Conservation (phyloP, 768 basidiomycete species). For the Tylopilus plumbeoviolaceoides region DNA sequence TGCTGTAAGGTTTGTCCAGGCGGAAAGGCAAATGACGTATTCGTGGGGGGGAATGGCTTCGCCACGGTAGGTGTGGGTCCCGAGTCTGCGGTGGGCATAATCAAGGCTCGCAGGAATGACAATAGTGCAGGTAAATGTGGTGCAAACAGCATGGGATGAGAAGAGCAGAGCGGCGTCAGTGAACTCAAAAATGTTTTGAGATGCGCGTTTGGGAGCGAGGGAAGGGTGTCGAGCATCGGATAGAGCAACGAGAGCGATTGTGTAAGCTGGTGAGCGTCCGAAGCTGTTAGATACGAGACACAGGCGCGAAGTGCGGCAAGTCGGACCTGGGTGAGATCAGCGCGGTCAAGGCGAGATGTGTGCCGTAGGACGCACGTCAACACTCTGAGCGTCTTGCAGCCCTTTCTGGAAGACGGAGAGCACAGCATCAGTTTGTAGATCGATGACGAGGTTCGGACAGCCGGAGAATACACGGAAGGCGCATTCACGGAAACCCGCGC, state of each 20-base stretch:
- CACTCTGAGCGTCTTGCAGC: constrained; percentile 58
- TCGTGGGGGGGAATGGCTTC: constrained; percentile 37
- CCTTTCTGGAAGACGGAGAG: constrained; percentile 64
- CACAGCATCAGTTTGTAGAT: constrained; percentile 69
- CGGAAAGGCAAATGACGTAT: constrained; percentile 38
- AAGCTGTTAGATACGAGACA: constrained; percentile 62
- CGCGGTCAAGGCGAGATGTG: neutral
- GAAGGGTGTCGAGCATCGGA: constrained; percentile 74
- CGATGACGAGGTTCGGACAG: constrained; percentile 72
- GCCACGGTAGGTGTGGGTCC: constrained; percentile 52
- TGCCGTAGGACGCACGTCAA: constrained; percentile 47
- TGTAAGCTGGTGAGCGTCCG: constrained; percentile 56
- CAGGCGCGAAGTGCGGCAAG: constrained; percentile 69
- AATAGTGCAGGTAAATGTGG: constrained; percentile 68
- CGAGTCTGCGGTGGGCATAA: constrained; percentile 58
- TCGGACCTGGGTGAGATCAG: constrained; percentile 48
- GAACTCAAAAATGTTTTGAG: constrained; percentile 64
- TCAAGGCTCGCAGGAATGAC: constrained; percentile 64
- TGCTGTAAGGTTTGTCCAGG: constrained; percentile 31
- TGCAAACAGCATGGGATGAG: constrained; percentile 67
- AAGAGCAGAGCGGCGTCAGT: constrained; percentile 65
- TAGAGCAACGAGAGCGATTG: constrained; percentile 59
- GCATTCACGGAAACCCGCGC: constrained; percentile 45
- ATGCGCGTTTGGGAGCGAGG: constrained; percentile 48
- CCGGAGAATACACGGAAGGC: constrained; percentile 72